Percentiles rank a stretch among this genome's conserved stretches.
phyloP scores from a whole-genome alignment of 176 grass and related monocot genomes.

The Lolium perenne region DNA sequence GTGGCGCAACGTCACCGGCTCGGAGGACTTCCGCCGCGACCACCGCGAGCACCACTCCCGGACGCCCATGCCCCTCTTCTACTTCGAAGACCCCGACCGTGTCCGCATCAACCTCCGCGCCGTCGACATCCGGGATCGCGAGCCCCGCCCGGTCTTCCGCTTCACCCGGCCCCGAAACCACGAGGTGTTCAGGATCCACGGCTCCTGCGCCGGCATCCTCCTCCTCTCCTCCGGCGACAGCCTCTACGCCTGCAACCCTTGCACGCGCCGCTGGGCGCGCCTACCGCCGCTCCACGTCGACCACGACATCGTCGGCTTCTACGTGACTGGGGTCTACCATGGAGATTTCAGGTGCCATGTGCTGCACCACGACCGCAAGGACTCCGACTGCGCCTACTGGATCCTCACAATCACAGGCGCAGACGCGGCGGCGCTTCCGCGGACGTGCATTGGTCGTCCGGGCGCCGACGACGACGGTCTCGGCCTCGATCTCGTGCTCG shows the following conservation, averaged over 20 bases:
- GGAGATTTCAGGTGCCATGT: background rate
- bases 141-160: background rate
- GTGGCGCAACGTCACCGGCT: background rate
- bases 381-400: background rate
- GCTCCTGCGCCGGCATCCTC: constrained; percentile 36
- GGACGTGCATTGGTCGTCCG: background rate
- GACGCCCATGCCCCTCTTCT: constrained; percentile 32
- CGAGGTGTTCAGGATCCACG: background rate
- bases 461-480: background rate
- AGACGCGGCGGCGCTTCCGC: background rate
- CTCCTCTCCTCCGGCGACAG: constrained; percentile 6
- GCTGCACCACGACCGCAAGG: background rate
- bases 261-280: background rate
- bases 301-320: constrained; percentile 17
- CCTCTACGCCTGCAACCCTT: background rate
- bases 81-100: background rate
- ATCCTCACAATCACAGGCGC: background rate
- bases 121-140: constrained; percentile 16
- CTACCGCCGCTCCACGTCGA: background rate
- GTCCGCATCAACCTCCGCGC: background rate
- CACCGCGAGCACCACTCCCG: background rate
- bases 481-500: background rate
- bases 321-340: background rate
- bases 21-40: background rate
- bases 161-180: background rate